phyloP scores from a whole-genome alignment of 225 moss, liverwort and hornwort genomes.

The Pseudisothecium myosuroides region DNA sequence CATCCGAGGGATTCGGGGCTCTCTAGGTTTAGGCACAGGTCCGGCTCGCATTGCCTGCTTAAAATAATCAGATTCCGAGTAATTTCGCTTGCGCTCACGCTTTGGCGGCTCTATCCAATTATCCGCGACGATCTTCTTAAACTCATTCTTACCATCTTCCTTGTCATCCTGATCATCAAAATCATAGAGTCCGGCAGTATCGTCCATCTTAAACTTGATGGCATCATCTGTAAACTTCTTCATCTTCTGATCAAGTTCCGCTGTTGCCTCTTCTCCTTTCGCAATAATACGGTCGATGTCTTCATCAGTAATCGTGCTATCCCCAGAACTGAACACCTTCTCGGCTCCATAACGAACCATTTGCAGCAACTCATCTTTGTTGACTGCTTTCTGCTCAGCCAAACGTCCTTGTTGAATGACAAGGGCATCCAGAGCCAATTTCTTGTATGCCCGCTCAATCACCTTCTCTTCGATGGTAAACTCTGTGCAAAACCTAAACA shows the following conservation, averaged over 20 bases:
- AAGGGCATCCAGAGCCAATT: slow-evolving; percentile 94
- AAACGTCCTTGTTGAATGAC: slow-evolving; percentile 99
- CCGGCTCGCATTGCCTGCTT: slow-evolving; percentile 96
- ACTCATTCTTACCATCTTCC: slow-evolving; percentile 82
- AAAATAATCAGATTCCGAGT: slow-evolving; percentile 99
- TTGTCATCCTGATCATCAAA: slow-evolving; percentile 95
- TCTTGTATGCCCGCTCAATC: slow-evolving; percentile 98
- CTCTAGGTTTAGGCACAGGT: slow-evolving; percentile 83
- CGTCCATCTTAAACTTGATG: slow-evolving; percentile 99
- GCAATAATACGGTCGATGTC: slow-evolving; percentile 99
- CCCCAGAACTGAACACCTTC: slow-evolving; percentile 96
- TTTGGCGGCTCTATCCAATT: slow-evolving; percentile 99
- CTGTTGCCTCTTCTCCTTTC: slow-evolving; percentile 97
- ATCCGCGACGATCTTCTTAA: slow-evolving; percentile 88
- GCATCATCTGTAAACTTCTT: slow-evolving; percentile 99
- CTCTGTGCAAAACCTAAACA: slow-evolving; percentile 99
- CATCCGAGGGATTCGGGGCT: slow-evolving; percentile 98
- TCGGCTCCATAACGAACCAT: slow-evolving; percentile 99
- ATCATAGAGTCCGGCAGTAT: slow-evolving; percentile 93
- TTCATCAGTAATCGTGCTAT: slow-evolving; percentile 98
- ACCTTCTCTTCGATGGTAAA: slow-evolving; percentile 99
- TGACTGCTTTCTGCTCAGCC: slow-evolving; percentile 99
- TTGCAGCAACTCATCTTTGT: slow-evolving; percentile 96
- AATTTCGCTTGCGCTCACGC: slow-evolving; percentile 93
- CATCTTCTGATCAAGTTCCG: slow-evolving; percentile 99